phyloP scores from a whole-genome alignment of 2,329 filamentous ascomycete species.

The Fusarium illudens region DNA sequence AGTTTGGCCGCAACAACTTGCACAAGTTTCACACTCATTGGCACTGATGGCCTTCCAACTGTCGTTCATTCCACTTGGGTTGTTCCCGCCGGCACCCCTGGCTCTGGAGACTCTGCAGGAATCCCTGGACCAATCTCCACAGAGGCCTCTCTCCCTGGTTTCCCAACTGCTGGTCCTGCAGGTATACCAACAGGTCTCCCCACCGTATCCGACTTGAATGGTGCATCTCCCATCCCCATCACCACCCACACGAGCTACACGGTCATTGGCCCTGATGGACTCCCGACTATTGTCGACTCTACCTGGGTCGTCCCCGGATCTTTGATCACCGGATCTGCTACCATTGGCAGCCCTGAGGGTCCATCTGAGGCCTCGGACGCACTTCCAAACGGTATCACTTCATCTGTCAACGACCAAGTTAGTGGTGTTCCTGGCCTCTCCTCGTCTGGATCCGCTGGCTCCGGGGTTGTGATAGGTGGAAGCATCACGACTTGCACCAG shows the following conservation, averaged over 20 bases:
- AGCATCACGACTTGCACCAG: slow-evolving; percentile 37
- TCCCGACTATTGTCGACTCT: slow-evolving; percentile 45
- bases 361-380: slow-evolving; percentile 26
- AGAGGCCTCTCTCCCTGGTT: slow-evolving; percentile 1
- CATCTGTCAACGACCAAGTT: slow-evolving; percentile 14
- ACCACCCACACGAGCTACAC: slow-evolving; percentile 45
- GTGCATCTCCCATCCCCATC: slow-evolving; percentile 19
- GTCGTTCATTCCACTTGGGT: slow-evolving; percentile 34
- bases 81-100: slow-evolving; percentile 16
- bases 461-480: slow-evolving; percentile 8
- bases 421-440: slow-evolving; percentile 11
- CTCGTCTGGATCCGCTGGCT: slow-evolving; percentile 5
- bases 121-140: slow-evolving; percentile 10
- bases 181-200: not conserved
- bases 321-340: slow-evolving; percentile 28
- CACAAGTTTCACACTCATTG: slow-evolving; percentile 35
- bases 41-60: slow-evolving; percentile 35
- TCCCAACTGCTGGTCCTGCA: slow-evolving; percentile 13
- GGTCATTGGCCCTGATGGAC: slow-evolving; percentile 37
- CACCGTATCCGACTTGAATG: not conserved
- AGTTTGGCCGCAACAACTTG: slow-evolving; percentile 16
- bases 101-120: slow-evolving; percentile 4
- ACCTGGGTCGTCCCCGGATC: slow-evolving; percentile 44
- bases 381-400: slow-evolving; percentile 24
- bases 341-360: slow-evolving; percentile 6